Evolutionary conservation across 2,329 filamentous ascomycete genomes (phyloP).

Genomic region (Akanthomyces dipterigenus): DNA sequence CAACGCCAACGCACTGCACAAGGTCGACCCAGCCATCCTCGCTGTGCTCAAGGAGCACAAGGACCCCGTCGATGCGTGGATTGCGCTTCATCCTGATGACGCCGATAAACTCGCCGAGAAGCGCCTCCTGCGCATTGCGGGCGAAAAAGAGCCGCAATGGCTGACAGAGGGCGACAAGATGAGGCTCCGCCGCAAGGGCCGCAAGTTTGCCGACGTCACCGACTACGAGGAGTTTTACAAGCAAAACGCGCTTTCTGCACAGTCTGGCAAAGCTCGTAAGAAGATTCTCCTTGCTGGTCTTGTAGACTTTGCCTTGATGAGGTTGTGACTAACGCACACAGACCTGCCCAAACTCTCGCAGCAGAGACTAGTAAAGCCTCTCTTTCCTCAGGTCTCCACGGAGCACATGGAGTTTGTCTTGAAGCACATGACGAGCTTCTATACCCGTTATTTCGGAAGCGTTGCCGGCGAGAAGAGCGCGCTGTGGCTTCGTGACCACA

Average conservation of each 20-base stretch:
- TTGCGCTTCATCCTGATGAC: constrained; percentile 21
- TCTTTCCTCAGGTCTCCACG: constrained; percentile 54
- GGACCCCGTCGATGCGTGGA: constrained; percentile 24
- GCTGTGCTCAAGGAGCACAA: constrained; percentile 19
- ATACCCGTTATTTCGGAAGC: constrained; percentile 50
- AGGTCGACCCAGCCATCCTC: constrained; percentile 19
- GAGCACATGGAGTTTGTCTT: constrained; percentile 59
- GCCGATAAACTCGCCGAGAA: constrained; percentile 30
- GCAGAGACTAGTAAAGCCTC: constrained; percentile 46
- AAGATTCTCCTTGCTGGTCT: neutral
- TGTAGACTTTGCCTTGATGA: neutral
- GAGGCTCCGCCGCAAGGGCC: constrained; percentile 56
- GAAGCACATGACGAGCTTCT: constrained; percentile 53
- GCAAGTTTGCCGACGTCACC: constrained; percentile 70
- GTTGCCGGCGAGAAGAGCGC: constrained; percentile 26
- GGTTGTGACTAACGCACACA: constrained; percentile 9
- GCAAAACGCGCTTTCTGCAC: constrained; percentile 16
- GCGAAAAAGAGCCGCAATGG: constrained; percentile 56
- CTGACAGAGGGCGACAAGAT: constrained; percentile 70
- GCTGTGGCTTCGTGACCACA: constrained; percentile 29
- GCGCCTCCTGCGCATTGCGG: constrained; percentile 57
- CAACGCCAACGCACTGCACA: constrained; percentile 5
- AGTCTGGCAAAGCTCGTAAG: constrained; percentile 26
- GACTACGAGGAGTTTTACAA: constrained; percentile 46
- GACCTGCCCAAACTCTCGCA: constrained; percentile 34